Base-by-base conservation (phyloP, 495 filamentous ascomycete species). In the Immersiella caudata region DNA sequence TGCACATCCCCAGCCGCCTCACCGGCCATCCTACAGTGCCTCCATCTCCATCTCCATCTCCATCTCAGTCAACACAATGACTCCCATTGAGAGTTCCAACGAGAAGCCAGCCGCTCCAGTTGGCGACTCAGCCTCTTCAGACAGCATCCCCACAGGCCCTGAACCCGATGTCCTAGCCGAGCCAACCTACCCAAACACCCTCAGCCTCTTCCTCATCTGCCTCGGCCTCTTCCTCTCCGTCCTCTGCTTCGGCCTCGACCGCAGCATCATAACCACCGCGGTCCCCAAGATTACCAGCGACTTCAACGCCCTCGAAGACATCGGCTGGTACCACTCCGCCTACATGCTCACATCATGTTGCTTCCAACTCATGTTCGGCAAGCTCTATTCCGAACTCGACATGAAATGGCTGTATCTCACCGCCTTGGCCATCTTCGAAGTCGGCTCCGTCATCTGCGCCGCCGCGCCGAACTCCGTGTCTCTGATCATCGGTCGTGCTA, bases 401-500 rank as follows among this genome's bases (percentile, higher is more conserved):
- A 20, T 64, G n/a, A 52, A 54, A 16, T 64, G 61, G 61, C 1
- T 64, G 22, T 64, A 26, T 18, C 49, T 54, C 11, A 5, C 51
- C 22, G 20, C 49, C 16, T n/a, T 64, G 9, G 49, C 24, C 61
- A 64, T 64, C 61, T 64, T 64, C 24, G 46, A 54, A 16, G 33
- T 29, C 11, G 61, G 61, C 25, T 54, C 46, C 3, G 27, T 64
- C 14, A 21, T 84, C 33, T 85, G 83, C 52, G 83, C 79, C 50
- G 74, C 72, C 7, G 83, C 83, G 0, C 75, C 78, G 0, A 78
- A 68, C 33, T 77, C 75, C 20, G 59, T 62, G 20, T 74, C 75
- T 20, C 73, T 84, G 26, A 85, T 85, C 52, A 68, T 77, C 33
- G 82, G 83, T 18, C 61, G 83, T 29, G 80, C 80, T 24, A 71